Percentiles rank a stretch among this genome's conserved stretches.
Conservation (phyloP, 2,329 filamentous ascomycete species). For the Penicillium expansum region DNA sequence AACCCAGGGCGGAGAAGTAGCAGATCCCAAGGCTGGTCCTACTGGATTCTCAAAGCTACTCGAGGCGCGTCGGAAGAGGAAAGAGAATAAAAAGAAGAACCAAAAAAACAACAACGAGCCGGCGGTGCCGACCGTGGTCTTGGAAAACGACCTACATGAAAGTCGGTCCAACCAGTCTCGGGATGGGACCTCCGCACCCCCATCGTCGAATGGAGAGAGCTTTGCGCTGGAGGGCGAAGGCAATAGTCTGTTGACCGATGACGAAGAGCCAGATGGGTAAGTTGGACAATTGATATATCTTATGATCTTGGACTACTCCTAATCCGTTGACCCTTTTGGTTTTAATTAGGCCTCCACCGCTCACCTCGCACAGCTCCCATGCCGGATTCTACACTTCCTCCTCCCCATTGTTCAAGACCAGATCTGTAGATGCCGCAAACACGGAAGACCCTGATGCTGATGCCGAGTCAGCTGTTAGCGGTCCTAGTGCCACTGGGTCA, state of each 20-base stretch:
- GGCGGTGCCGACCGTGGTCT: constrained; percentile 21
- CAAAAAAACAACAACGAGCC: constrained; percentile 25
- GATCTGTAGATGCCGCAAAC: constrained; percentile 45
- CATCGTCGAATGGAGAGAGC: constrained; percentile 26
- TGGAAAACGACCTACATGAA: constrained; percentile 22
- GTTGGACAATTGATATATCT: constrained; percentile 7
- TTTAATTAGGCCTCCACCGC: constrained; percentile 43
- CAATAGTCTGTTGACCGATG: constrained; percentile 35
- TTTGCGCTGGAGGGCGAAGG: constrained; percentile 22
- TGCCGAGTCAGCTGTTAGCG: constrained; percentile 29
- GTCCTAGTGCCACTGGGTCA: constrained; percentile 36
- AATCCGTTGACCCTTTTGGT: constrained; percentile 6
- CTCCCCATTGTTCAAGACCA: constrained; percentile 63
- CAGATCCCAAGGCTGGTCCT: constrained; percentile 39
- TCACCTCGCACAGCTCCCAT: constrained; percentile 62
- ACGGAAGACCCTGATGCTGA: constrained; percentile 30
- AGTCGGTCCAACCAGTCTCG: constrained; percentile 27
- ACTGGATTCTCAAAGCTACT: constrained; percentile 55
- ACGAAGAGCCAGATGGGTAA: constrained; percentile 44
- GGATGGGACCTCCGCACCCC: constrained; percentile 22
- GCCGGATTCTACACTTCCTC: constrained; percentile 67
- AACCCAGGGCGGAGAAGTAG: constrained; percentile 37
- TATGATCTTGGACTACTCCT: not conserved
- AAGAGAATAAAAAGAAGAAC: constrained; percentile 37
- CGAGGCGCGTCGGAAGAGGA: constrained; percentile 43